phyloP scores from a whole-genome alignment of 352 stramenopile species.

The Pythium diclinum region DNA sequence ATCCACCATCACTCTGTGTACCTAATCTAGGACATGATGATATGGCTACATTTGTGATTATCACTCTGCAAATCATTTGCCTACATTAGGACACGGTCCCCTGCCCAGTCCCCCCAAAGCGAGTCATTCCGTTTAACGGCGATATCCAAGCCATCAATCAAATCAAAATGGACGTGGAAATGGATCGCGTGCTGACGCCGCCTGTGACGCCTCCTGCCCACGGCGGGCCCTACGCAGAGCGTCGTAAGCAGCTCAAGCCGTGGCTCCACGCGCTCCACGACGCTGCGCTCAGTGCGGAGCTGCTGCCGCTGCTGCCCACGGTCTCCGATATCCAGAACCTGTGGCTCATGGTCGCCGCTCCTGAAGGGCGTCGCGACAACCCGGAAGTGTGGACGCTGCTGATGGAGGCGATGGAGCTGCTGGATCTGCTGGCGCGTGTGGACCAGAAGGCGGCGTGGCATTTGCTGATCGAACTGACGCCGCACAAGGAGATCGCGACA shows the following conservation, averaged over 20 bases:
- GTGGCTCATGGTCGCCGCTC: background rate
- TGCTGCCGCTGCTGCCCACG: conserved; percentile 16
- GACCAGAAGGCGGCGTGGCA: conserved; percentile 12
- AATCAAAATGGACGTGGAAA: background rate
- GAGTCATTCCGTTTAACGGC: background rate
- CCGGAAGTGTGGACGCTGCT: conserved; percentile 13
- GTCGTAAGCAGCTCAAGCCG: conserved; percentile 14
- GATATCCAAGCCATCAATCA: background rate
- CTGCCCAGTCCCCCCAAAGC: background rate
- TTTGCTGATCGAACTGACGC: conserved; percentile 12
- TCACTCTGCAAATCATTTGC: background rate
- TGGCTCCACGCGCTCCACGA: conserved; percentile 16
- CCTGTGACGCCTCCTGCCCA: background rate
- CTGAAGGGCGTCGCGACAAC: conserved; percentile 10
- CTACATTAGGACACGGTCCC: background rate
- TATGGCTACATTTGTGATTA: background rate
- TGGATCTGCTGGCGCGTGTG: conserved; percentile 20
- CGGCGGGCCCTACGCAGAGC: background rate
- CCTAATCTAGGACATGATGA: background rate
- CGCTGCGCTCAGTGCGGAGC: background rate
- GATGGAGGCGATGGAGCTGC: conserved; percentile 18
- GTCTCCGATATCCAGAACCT: conserved; percentile 16
- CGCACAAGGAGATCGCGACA: background rate
- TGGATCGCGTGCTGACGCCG: background rate
- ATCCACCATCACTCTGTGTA: background rate